A percentile compares a stretch with the other conserved stretches of the same genome.
These are phyloP conservation scores for Trametes cubensis DNA, from an alignment of 768 basidiomycete genomes.

Conservation along the genomic window DNA sequence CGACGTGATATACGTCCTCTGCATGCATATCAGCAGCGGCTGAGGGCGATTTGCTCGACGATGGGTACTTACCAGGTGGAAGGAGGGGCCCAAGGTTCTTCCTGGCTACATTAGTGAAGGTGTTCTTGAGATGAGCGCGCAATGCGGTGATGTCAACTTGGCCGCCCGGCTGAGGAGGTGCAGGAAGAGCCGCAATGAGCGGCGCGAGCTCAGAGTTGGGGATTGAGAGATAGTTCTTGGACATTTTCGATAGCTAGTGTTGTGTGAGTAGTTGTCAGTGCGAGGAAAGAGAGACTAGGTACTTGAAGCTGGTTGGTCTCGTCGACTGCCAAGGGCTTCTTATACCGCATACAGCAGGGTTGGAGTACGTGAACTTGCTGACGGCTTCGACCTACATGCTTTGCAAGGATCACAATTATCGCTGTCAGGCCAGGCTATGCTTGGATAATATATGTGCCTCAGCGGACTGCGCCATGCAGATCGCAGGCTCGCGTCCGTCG, in stretches of 20 bases:
- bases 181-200: conserved; percentile 8
- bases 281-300: no score
- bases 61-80: not conserved
- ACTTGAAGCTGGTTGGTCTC: no score
- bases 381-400: not conserved
- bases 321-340: no score
- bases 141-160: not conserved
- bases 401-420: not conserved
- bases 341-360: no score
- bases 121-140: not conserved
- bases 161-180: not conserved
- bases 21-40: no score
- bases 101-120: not conserved
- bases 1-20: not conserved
- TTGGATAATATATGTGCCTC: not conserved
- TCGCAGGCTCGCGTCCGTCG: not conserved
- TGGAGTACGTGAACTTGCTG: conserved; percentile 5
- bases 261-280: no score
- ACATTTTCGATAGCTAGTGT: not conserved
- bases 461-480: conserved; percentile 1
- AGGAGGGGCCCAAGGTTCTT: conserved; percentile 3
- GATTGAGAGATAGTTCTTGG: not conserved
- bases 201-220: conserved; percentile 3
- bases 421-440: not conserved
- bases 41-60: not conserved